Evolutionary conservation across 129 eudicot genomes (phyloP).

Genomic region (Kitagawia praeruptora): DNA sequence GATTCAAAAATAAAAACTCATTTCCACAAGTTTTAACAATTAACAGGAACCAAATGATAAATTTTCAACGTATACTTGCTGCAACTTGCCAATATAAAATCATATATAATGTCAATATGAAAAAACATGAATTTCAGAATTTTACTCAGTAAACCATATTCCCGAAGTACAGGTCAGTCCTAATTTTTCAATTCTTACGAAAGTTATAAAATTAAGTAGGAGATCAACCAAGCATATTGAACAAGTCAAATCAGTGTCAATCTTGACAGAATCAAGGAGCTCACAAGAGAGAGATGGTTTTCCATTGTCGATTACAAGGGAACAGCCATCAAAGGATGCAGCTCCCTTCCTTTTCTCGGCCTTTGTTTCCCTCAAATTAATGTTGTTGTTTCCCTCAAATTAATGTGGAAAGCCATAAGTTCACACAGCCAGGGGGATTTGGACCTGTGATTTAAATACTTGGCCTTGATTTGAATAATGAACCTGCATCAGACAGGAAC

Average conservation of each 20-base stretch:
- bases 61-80: not conserved
- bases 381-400: slow-evolving; percentile 57
- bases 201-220: not conserved
- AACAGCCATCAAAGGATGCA: slow-evolving; percentile 52
- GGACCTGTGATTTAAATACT: slow-evolving; percentile 79
- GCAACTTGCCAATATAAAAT: not conserved
- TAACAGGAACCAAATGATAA: not conserved
- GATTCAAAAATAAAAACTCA: not conserved
- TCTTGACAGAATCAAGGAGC: slow-evolving; percentile 74
- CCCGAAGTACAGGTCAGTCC: not conserved
- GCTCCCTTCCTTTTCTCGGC: slow-evolving; percentile 27
- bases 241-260: slow-evolving; percentile 85
- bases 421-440: slow-evolving; percentile 97
- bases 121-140: not conserved
- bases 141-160: not conserved
- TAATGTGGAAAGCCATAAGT: slow-evolving; percentile 89
- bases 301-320: slow-evolving; percentile 42
- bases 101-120: not conserved
- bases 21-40: not conserved
- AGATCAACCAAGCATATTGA: slow-evolving; percentile 81
- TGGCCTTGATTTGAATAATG: slow-evolving; percentile 88
- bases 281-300: slow-evolving; percentile 75
- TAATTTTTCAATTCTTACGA: not conserved
- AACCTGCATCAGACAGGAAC: slow-evolving; percentile 33
- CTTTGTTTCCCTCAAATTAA: slow-evolving; percentile 56